Conservation (phyloP, 352 stramenopile genomes). For the Nothophytophthora sp. region DNA sequence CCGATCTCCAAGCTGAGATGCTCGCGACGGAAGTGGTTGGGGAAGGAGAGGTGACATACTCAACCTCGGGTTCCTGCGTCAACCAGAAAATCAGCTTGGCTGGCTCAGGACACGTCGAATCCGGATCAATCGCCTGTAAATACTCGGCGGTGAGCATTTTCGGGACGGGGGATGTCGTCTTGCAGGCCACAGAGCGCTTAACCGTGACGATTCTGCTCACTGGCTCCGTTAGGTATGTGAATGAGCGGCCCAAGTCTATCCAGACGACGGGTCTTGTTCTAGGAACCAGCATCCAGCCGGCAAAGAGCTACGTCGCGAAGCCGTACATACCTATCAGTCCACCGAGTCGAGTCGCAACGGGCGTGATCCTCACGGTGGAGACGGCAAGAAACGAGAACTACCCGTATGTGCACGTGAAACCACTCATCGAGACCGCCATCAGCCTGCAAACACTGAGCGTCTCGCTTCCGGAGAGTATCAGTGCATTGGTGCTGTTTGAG, state of each 20-base stretch:
- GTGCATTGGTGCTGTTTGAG: slow-evolving; percentile 25
- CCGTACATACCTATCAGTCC: slow-evolving; percentile 3
- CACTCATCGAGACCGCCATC: slow-evolving; percentile 5
- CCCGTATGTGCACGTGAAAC: slow-evolving; percentile 18
- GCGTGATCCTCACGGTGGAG: slow-evolving; percentile 22
- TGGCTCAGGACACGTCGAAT: slow-evolving; percentile 37
- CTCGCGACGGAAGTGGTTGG: slow-evolving; percentile 27
- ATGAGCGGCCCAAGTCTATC: slow-evolving; percentile 31
- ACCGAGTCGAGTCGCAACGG: slow-evolving; percentile 10
- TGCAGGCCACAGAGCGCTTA: slow-evolving; percentile 44
- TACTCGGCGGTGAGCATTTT: slow-evolving; percentile 41
- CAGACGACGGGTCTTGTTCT: slow-evolving; percentile 21
- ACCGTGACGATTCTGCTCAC: slow-evolving; percentile 27
- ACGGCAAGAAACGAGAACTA: slow-evolving; percentile 14
- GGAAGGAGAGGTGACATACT: slow-evolving; percentile 39
- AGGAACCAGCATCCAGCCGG: slow-evolving; percentile 14
- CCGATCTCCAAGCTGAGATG: slow-evolving; percentile 3
- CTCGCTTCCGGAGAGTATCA: slow-evolving; percentile 22
- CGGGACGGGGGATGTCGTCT: slow-evolving; percentile 35
- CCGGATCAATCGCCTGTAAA: slow-evolving; percentile 43
- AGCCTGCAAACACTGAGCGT: slow-evolving; percentile 16
- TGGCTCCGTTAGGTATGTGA: slow-evolving; percentile 37
- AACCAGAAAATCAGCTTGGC: slow-evolving; percentile 29
- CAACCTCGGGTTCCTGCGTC: slow-evolving; percentile 27
- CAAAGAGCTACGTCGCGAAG: slow-evolving; percentile 1